These are phyloP conservation scores for Diaporthe citriasiana DNA, from an alignment of 2,329 filamentous ascomycete species.

Conservation along the genomic window DNA sequence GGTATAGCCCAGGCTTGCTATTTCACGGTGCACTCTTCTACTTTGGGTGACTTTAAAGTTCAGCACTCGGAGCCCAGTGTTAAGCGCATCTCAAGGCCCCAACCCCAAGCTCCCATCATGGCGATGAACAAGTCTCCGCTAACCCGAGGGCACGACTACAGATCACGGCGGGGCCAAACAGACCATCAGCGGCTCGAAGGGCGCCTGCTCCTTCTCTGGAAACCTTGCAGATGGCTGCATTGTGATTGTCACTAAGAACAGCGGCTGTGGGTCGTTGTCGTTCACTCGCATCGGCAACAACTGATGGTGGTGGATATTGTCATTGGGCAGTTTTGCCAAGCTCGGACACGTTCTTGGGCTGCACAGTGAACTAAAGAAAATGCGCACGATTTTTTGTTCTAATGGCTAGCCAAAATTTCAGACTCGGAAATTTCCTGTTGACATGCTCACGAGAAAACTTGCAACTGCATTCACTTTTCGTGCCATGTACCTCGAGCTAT, in stretches of 20 bases:
- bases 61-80: background rate
- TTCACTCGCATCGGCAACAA: slow-evolving; percentile 14
- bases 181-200: slow-evolving; percentile 9
- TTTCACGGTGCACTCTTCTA: background rate
- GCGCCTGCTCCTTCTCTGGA: slow-evolving; percentile 2
- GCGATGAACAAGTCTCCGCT: background rate
- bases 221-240: slow-evolving; percentile 17
- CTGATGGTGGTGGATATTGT: background rate
- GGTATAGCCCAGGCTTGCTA: background rate
- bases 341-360: background rate
- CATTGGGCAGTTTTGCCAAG: background rate
- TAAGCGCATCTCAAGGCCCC: background rate
- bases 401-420: background rate
- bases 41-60: background rate
- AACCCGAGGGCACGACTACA: background rate
- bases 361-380: background rate
- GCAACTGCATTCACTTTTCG: background rate
- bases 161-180: slow-evolving; percentile 9
- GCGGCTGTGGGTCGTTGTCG: background rate
- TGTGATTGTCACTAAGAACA: background rate
- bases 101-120: too few relatives aligned
- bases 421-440: background rate
- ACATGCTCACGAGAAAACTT: background rate
- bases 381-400: background rate
- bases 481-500: background rate